These are phyloP conservation scores for Tylopilus subfusipes DNA, from an alignment of 768 basidiomycete genomes.

Conservation along the genomic window DNA sequence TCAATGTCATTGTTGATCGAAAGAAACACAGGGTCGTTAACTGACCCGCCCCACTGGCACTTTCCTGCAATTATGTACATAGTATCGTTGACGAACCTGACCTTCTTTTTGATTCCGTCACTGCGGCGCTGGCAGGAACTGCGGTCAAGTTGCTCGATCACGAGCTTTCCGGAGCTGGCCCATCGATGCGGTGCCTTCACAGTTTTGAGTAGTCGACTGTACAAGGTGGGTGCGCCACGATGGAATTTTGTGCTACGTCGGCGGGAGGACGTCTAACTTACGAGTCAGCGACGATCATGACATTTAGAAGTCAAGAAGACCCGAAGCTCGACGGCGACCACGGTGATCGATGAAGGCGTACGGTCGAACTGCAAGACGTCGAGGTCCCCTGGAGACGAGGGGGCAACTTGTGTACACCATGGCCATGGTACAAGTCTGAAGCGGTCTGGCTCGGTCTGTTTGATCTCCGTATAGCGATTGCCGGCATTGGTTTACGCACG, in stretches of 20 bases:
- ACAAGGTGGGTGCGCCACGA: neutral
- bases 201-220: neutral
- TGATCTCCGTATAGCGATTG: neutral
- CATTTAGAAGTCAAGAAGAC: neutral
- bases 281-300: neutral
- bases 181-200: neutral
- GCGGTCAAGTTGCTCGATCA: neutral
- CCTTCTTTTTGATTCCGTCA: neutral
- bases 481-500: conserved; percentile 1
- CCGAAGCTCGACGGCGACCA: neutral
- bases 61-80: no score
- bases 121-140: neutral
- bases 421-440: no score
- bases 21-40: no score
- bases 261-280: neutral
- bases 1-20: no score
- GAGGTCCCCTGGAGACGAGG: neutral
- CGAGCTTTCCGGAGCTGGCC: neutral
- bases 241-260: neutral
- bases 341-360: neutral
- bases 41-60: no score
- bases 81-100: neutral
- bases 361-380: neutral
- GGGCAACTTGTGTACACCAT: neutral
- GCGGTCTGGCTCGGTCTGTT: neutral